Evolutionary conservation across 2,329 filamentous ascomycete species (phyloP).

Genomic region (Aspergillus sp.): DNA sequence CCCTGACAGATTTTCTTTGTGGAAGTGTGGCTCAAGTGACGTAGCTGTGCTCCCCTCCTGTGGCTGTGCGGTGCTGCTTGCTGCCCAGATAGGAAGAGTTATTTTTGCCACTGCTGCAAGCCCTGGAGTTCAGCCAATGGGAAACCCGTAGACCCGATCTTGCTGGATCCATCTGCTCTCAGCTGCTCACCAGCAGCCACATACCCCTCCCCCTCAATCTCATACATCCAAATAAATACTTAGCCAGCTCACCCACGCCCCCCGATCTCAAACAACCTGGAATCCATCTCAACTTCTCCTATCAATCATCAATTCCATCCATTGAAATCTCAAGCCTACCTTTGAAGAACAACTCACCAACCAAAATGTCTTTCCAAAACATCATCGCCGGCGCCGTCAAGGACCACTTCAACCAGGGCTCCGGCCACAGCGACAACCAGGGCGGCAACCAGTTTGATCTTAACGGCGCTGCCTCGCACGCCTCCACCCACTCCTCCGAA

Average conservation of each 20-base stretch:
- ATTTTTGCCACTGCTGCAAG: too few relatives aligned
- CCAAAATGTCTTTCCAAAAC: conserved; percentile 26
- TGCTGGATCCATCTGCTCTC: not conserved
- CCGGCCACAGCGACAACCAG: conserved; percentile 1
- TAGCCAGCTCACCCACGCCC: not conserved
- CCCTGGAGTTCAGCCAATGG: too few relatives aligned
- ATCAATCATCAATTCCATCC: not conserved
- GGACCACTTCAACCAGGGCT: conserved; percentile 11
- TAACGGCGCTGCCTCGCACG: conserved; percentile 55
- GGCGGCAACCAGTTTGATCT: conserved; percentile 46
- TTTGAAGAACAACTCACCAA: not conserved
- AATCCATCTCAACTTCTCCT: not conserved
- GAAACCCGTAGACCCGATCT: not conserved
- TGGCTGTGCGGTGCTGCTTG: conserved; percentile 1
- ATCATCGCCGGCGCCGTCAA: conserved; percentile 18
- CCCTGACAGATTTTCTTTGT: not conserved
- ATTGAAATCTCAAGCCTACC: not conserved
- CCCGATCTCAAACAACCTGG: not conserved
- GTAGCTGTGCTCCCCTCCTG: not conserved
- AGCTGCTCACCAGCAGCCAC: conserved; percentile 8
- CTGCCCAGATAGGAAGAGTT: not conserved
- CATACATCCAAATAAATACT: conserved; percentile 4
- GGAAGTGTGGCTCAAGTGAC: not conserved
- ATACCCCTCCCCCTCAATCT: not conserved
- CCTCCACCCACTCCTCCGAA: conserved; percentile 50